phyloP scores from a whole-genome alignment of 108 stramenopile species.

The Fistulifera pelliculosa region DNA sequence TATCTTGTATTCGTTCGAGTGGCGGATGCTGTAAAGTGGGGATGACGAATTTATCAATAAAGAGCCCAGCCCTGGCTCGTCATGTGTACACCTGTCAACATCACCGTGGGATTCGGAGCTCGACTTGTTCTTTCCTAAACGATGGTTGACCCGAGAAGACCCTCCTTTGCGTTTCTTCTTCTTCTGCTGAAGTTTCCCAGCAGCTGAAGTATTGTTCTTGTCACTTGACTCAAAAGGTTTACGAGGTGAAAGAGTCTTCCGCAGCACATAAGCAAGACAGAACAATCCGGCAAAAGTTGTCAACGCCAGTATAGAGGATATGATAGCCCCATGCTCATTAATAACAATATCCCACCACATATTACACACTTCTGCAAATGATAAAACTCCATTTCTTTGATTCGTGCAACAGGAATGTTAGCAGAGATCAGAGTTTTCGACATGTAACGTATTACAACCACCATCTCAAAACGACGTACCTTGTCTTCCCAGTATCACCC shows the following conservation, averaged over 20 bases:
- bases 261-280: slow-evolving; percentile 27
- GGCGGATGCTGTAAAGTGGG: too few species aligned
- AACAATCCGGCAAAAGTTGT: slow-evolving; percentile 28
- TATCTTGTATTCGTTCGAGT: too few species aligned
- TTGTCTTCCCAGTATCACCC: slow-evolving; percentile 49
- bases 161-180: slow-evolving; percentile 29
- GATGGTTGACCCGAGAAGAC: neutral
- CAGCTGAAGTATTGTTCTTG: slow-evolving; percentile 5
- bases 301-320: slow-evolving; percentile 27
- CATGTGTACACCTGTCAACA: neutral
- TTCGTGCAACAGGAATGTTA: slow-evolving; percentile 1
- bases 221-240: neutral
- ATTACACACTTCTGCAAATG: slow-evolving; percentile 16
- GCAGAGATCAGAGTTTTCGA: neutral
- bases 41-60: too few species aligned
- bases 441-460: neutral
- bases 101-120: neutral
- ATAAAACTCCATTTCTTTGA: neutral
- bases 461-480: slow-evolving; percentile 19
- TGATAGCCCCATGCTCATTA: slow-evolving; percentile 36
- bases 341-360: slow-evolving; percentile 28
- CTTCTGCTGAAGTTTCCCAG: slow-evolving; percentile 11
- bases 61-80: neutral
- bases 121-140: neutral
- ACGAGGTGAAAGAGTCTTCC: slow-evolving; percentile 23